phyloP scores from a whole-genome alignment of 73 alveolate species.

The Tetrahymena malaccensis region DNA sequence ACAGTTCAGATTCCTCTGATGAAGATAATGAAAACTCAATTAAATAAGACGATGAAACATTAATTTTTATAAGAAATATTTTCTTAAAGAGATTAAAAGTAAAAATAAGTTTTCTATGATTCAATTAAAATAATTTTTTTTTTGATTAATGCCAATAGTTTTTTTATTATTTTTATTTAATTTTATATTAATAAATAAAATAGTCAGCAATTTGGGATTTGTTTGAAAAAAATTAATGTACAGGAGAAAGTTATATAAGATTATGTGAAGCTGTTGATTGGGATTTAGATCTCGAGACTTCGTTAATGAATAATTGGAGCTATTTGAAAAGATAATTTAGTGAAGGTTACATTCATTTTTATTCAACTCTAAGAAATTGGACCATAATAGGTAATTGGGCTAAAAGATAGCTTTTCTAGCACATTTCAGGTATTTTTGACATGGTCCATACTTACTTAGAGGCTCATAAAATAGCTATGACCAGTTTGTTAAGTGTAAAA shows the following conservation, averaged over 20 bases:
- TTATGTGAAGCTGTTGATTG: constrained; percentile 23
- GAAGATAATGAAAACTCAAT: background rate
- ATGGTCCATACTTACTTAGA: constrained; percentile 18
- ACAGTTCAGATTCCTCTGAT: background rate
- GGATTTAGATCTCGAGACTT: constrained; percentile 35
- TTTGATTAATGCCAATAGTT: background rate
- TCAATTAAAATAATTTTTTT: too few relatives aligned
- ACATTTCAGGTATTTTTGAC: constrained; percentile 21
- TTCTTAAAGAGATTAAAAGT: constrained; percentile 53
- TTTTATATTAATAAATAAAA: too few relatives aligned
- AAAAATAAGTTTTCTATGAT: background rate
- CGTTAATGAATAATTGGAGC: constrained; percentile 29
- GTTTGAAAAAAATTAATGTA: constrained; percentile 28
- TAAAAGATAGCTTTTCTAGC: constrained; percentile 11
- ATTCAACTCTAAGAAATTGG: background rate
- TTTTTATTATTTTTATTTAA: too few relatives aligned
- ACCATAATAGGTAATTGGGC: constrained; percentile 16
- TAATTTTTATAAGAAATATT: constrained; percentile 43
- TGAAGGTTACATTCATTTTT: background rate
- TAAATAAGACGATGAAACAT: constrained; percentile 27
- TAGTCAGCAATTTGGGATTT: constrained; percentile 14
- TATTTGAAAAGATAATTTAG: constrained; percentile 2
- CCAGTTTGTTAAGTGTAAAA: background rate
- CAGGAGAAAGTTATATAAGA: constrained; percentile 7
- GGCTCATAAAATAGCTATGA: constrained; percentile 26